phyloP scores from a whole-genome alignment of 495 filamentous ascomycete species.

The Trichoderma virens region DNA sequence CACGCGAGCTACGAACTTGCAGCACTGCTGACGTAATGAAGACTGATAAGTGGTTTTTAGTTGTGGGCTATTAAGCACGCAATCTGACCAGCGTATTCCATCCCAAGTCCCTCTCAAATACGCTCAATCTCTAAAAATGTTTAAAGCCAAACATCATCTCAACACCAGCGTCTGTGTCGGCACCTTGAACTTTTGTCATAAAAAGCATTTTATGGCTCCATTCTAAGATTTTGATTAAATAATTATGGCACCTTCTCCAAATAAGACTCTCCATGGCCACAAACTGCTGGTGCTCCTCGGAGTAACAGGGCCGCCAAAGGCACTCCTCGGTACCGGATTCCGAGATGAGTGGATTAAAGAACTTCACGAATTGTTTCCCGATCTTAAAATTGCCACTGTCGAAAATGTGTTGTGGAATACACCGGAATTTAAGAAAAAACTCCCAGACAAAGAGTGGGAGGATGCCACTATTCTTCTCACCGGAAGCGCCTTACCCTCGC shows the following conservation, averaged over 20 bases:
- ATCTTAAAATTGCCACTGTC: not conserved
- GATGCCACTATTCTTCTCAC: slow-evolving; percentile 59
- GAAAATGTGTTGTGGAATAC: not conserved
- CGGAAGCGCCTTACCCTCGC: slow-evolving; percentile 39
- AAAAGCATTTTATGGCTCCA: not conserved
- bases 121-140: too few species aligned
- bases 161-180: too few species aligned
- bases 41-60: too few species aligned
- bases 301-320: slow-evolving; percentile 32
- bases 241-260: slow-evolving; percentile 12
- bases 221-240: not conserved
- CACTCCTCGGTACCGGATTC: slow-evolving; percentile 45
- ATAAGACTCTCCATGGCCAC: slow-evolving; percentile 35
- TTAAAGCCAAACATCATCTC: too few species aligned
- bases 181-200: not conserved
- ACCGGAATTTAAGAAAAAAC: not conserved
- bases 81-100: too few species aligned
- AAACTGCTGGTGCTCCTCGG: slow-evolving; percentile 37
- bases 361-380: not conserved
- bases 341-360: slow-evolving; percentile 41
- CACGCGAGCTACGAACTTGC: too few species aligned
- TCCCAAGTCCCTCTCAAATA: too few species aligned
- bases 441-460: not conserved
- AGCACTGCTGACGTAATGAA: too few species aligned
- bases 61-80: too few species aligned